Base-by-base conservation (phyloP, 2,329 filamentous ascomycete species). In the Neopestalotiopsis sp. region DNA sequence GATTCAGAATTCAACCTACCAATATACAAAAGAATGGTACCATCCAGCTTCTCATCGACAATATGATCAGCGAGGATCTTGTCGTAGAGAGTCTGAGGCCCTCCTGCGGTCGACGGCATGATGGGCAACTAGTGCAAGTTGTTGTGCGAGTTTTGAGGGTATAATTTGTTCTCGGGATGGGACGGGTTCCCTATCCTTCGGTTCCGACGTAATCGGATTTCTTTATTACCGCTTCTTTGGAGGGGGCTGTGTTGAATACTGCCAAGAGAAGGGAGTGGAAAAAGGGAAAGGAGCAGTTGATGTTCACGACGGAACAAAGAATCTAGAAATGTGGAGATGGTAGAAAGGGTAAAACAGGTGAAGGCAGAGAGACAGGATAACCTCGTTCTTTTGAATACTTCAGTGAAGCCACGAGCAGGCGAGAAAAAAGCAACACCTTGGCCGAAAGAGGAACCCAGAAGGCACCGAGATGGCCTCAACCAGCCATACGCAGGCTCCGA, bases 21-120 rank as follows among this genome's bases (percentile, higher is more conserved):
- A 79, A 98, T 98, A 81, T 98, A 98, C 70, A 98, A 87, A 73
- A 97, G 85, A 76, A 97, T 87, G 69, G 95, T 98, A 82, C 95
- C 95, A 83, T 98, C 95, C 68, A 94, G 89, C 87, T 95, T 94
- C 89, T 97, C 93, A 78, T 98, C 94, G 79, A 99, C 95, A 77
- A 98, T 92, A 82, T 99, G 96, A 84, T 92, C 92, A 76, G 94
- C 90, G 77, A 98, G 92, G 82, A 98, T 95, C 90, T 98, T 98
- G 88, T 98, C 95, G 85, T 98, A 98, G 79, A 98, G 88, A 76
- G 95, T 97, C 83, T 91, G 91, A 67, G 93, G 94, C 73, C 86
- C 88, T 80, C 87, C 86, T 74, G 92, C 90, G 75, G 89, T 89
- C 78, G 87, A 88, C 79, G 94, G 94, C 94, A 97, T 97, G 76